phyloP scores from a whole-genome alignment of 2,329 filamentous ascomycete genomes.

The Cytospora mali region DNA sequence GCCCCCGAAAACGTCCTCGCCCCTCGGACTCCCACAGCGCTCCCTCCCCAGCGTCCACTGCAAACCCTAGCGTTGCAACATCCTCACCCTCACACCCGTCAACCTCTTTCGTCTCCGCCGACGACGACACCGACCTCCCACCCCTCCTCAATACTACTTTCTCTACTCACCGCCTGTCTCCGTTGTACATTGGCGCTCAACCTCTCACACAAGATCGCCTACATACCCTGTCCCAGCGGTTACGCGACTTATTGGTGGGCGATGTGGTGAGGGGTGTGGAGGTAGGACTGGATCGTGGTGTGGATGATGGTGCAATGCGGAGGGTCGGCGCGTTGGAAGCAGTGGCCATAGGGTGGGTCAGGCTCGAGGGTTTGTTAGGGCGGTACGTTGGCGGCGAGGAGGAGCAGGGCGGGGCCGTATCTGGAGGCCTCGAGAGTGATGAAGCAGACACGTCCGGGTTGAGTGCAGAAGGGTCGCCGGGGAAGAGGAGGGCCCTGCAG shows the following conservation, averaged over 20 bases:
- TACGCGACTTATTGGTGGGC: slow-evolving; percentile 59
- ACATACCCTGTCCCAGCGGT: slow-evolving; percentile 46
- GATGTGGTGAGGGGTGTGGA: slow-evolving; percentile 64
- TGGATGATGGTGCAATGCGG: slow-evolving; percentile 43
- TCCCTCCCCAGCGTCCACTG: neutral
- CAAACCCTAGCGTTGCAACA: neutral
- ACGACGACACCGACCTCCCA: slow-evolving; percentile 33
- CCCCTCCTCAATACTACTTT: slow-evolving; percentile 63
- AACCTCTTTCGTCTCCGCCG: slow-evolving; percentile 12
- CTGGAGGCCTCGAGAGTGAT: slow-evolving; percentile 18
- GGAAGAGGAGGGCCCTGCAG: slow-evolving; percentile 41
- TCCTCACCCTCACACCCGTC: slow-evolving; percentile 20
- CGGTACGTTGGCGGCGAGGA: slow-evolving; percentile 33
- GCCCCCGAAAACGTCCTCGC: slow-evolving; percentile 18
- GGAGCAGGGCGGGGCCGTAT: neutral
- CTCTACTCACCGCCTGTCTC: slow-evolving; percentile 58
- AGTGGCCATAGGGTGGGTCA: slow-evolving; percentile 53
- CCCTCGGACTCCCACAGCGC: neutral
- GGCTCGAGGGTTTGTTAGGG: slow-evolving; percentile 34
- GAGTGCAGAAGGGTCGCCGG: slow-evolving; percentile 23
- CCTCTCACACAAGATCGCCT: slow-evolving; percentile 44
- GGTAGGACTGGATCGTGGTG: slow-evolving; percentile 47
- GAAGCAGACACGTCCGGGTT: slow-evolving; percentile 4
- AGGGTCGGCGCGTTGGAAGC: slow-evolving; percentile 48
- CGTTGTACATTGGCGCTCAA: slow-evolving; percentile 51